These are phyloP conservation scores for Pseudevernia furfuracea DNA, from an alignment of 495 filamentous ascomycete species.

Conservation along the genomic window DNA sequence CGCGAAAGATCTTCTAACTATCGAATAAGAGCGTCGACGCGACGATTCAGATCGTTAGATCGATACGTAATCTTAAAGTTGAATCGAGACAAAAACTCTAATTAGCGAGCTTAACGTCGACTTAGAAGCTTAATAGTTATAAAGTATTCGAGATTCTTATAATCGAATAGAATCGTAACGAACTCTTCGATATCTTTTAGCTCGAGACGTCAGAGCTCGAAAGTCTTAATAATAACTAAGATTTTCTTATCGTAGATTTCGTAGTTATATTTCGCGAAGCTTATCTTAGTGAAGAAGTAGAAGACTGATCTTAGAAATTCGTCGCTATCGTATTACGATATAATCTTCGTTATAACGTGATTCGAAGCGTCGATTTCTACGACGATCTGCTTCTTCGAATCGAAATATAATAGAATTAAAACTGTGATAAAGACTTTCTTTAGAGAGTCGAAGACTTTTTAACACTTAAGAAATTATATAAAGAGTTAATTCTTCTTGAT, in stretches of 20 bases:
- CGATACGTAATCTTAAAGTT: slow-evolving; percentile 30
- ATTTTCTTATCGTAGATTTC: slow-evolving; percentile 29
- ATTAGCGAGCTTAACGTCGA: slow-evolving; percentile 23
- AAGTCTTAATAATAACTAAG: slow-evolving; percentile 23
- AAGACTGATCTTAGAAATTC: slow-evolving; percentile 1
- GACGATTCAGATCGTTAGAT: slow-evolving; percentile 15
- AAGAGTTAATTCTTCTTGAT: neutral
- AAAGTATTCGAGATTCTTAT: slow-evolving; percentile 28
- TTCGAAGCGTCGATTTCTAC: slow-evolving; percentile 20
- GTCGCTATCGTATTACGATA: neutral
- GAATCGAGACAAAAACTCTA: slow-evolving; percentile 27
- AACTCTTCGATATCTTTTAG: slow-evolving; percentile 8
- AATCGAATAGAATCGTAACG: slow-evolving; percentile 21
- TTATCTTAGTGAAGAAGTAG: slow-evolving; percentile 23
- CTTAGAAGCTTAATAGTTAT: slow-evolving; percentile 27
- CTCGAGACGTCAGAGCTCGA: slow-evolving; percentile 27
- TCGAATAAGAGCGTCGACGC: slow-evolving; percentile 12
- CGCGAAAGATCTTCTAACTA: neutral
- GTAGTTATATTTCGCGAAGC: slow-evolving; percentile 24
- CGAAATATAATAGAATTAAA: slow-evolving; percentile 17
- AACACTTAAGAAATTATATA: slow-evolving; percentile 3
- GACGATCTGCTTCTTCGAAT: slow-evolving; percentile 11
- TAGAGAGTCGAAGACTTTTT: slow-evolving; percentile 18
- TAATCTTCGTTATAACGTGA: slow-evolving; percentile 16
- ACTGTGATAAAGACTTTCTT: slow-evolving; percentile 14